phyloP scores from a whole-genome alignment of 108 stramenopile genomes.

The Fragilariopsis cylindrus region DNA sequence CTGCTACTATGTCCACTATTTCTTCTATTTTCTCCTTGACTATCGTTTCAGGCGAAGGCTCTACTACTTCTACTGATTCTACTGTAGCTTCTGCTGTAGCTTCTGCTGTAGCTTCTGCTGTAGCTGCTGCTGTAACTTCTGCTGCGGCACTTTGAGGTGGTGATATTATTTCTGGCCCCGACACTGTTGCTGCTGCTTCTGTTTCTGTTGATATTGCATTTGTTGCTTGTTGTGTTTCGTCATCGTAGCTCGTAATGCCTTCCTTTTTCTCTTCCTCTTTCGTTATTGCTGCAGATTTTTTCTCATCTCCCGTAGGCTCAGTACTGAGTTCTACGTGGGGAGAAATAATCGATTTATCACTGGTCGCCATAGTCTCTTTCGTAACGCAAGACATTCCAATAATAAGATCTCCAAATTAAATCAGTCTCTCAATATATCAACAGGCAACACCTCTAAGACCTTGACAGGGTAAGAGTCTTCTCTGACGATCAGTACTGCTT shows the following conservation, averaged over 20 bases:
- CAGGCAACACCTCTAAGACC: background rate
- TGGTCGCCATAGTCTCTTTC: slow-evolving; percentile 9
- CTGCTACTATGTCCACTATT: no score
- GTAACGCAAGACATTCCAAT: no score
- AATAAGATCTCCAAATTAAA: background rate
- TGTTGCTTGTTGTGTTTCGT: background rate
- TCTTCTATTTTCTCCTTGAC: no score
- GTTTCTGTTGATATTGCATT: background rate
- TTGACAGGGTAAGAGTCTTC: background rate
- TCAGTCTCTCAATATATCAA: background rate
- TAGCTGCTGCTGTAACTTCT: no score
- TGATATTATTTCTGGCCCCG: background rate
- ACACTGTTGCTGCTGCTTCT: background rate
- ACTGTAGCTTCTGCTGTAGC: no score
- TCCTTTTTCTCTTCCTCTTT: background rate
- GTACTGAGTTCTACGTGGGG: slow-evolving; percentile 6
- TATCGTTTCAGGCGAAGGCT: no score
- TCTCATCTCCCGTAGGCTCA: slow-evolving; percentile 8
- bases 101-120: no score
- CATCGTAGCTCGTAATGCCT: background rate
- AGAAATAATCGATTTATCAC: slow-evolving; percentile 4
- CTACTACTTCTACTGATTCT: no score
- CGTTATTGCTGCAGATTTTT: background rate
- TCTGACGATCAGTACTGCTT: slow-evolving; percentile 8
- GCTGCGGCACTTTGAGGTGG: background rate